A percentile compares a stretch with the other conserved stretches of the same genome.
Evolutionary conservation across 768 basidiomycete species (phyloP).

Genomic region (Kwoniella pini): DNA sequence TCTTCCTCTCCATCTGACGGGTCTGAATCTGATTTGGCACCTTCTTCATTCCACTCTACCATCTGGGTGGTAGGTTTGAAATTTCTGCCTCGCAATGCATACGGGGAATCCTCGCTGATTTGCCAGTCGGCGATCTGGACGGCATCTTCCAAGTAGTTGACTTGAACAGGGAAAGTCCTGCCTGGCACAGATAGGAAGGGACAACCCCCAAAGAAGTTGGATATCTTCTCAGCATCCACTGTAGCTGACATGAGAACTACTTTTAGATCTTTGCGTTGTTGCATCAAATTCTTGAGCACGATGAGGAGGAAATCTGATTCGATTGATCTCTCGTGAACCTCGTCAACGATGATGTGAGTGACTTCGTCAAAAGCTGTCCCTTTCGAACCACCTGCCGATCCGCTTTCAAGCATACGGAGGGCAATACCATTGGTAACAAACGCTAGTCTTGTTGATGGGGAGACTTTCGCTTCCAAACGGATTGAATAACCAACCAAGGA

Average conservation of each 20-base stretch:
- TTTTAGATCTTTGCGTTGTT: conserved; percentile 77
- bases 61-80: conserved; percentile 58
- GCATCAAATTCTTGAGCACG: conserved; percentile 79
- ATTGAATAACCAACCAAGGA: conserved; percentile 95
- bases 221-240: conserved; percentile 69
- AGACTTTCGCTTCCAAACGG: conserved; percentile 82
- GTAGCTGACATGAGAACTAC: conserved; percentile 97
- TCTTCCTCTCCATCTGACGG: conserved; percentile 64
- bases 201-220: conserved; percentile 77
- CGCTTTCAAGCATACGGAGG: conserved; percentile 91
- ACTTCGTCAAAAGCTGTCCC: conserved; percentile 89
- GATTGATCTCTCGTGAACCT: conserved; percentile 95
- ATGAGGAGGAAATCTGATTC: conserved; percentile 97
- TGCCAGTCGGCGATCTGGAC: conserved; percentile 78
- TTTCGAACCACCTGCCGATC: conserved; percentile 67
- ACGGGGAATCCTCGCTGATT: conserved; percentile 76
- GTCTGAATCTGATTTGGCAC: conserved; percentile 60
- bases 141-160: conserved; percentile 85
- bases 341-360: conserved; percentile 96
- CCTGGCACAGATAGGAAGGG: conserved; percentile 87
- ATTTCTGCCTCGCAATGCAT: conserved; percentile 59
- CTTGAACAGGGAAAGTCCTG: conserved; percentile 88
- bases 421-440: conserved; percentile 96
- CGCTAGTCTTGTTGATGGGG: conserved; percentile 66
- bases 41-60: conserved; percentile 79